Evolutionary conservation across 305 asterid species (phyloP).

Genomic region (Solanum hybrid): DNA sequence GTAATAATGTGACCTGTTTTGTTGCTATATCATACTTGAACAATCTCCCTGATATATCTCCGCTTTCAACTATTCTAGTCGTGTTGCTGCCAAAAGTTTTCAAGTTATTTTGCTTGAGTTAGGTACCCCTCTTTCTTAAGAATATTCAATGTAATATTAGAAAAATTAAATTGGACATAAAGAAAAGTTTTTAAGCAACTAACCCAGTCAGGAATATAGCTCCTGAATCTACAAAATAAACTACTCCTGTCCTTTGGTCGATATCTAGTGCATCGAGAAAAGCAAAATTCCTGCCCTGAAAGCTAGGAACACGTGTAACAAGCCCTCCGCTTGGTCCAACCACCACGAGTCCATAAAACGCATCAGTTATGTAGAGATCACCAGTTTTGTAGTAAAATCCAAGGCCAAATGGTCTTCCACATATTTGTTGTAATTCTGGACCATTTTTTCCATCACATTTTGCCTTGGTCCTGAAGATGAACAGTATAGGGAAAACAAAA

Average conservation of each 20-base stretch:
- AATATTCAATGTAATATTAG: neutral
- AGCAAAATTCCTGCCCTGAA: neutral
- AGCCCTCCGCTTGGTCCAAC: conserved; percentile 5
- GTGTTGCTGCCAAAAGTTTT: neutral
- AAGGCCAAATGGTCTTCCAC: conserved; percentile 12
- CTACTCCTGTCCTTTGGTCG: neutral
- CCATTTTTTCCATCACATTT: conserved; percentile 8
- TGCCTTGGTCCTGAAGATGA: conserved; percentile 3
- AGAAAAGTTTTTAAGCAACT: neutral
- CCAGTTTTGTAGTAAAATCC: neutral
- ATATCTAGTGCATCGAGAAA: neutral
- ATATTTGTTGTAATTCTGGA: neutral
- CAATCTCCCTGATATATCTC: conserved; percentile 6
- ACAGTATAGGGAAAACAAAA: neutral
- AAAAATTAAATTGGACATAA: neutral
- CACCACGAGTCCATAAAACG: neutral
- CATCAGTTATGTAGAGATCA: neutral
- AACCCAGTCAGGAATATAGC: neutral
- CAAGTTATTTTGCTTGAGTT: neutral
- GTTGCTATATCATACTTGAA: conserved; percentile 7
- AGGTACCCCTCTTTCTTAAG: neutral
- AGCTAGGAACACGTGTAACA: neutral
- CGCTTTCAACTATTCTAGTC: neutral
- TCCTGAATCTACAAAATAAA: conserved; percentile 6
- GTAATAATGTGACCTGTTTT: neutral